Evolutionary conservation across 2,329 filamentous ascomycete genomes (phyloP).

Genomic region (Grosmannia serpens): DNA sequence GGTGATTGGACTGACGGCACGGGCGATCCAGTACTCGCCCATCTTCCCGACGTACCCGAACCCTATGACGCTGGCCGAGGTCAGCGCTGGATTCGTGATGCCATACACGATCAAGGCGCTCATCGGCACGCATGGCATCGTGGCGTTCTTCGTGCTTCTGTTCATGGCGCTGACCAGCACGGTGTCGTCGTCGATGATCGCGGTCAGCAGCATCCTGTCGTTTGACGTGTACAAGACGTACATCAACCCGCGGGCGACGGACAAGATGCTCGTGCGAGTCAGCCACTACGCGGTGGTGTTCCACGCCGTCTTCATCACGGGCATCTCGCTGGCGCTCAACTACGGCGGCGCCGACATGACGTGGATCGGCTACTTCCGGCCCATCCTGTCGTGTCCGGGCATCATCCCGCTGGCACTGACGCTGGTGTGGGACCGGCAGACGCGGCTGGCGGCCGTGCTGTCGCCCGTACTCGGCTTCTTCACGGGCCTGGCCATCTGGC

Average conservation of each 20-base stretch:
- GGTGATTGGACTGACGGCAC: conserved; percentile 22
- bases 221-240: conserved; percentile 29
- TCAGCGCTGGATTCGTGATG: conserved; percentile 19
- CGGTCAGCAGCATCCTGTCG: conserved; percentile 23
- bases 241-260: conserved; percentile 17
- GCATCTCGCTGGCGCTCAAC: conserved; percentile 23
- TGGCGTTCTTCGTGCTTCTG: conserved; percentile 25
- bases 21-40: conserved; percentile 16
- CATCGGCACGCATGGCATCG: conserved; percentile 22
- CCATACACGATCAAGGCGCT: conserved; percentile 22
- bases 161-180: conserved; percentile 36
- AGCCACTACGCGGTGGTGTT: conserved; percentile 22
- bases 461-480: conserved; percentile 23
- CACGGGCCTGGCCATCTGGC: conserved; percentile 24
- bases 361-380: conserved; percentile 23
- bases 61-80: conserved; percentile 16
- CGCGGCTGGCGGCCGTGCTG: conserved; percentile 22
- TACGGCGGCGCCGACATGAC: conserved; percentile 24
- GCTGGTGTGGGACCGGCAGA: conserved; percentile 25
- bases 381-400: conserved; percentile 18
- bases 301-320: conserved; percentile 21
- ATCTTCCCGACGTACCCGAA: conserved; percentile 21
- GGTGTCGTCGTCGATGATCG: conserved; percentile 31
- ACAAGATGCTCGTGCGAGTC: conserved; percentile 17
- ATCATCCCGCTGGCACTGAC: conserved; percentile 24